A percentile compares a stretch with the other conserved stretches of the same genome.
Evolutionary conservation across 2,329 filamentous ascomycete genomes (phyloP).

Genomic region (Fusarium sp.): DNA sequence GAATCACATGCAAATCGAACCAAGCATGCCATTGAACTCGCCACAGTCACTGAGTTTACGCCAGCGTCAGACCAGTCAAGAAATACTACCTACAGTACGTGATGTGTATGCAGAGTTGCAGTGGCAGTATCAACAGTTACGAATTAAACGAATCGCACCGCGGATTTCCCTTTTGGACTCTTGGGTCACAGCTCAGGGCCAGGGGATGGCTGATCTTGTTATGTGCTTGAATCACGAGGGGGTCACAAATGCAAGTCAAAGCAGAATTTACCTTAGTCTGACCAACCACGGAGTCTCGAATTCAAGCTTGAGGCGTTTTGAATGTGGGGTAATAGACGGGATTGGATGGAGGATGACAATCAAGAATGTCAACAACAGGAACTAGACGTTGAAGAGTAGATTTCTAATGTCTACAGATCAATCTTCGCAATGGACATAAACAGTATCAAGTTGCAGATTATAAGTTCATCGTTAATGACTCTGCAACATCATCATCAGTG

Average conservation of each 20-base stretch:
- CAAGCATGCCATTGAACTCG: conserved; percentile 11
- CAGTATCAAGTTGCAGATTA: neutral
- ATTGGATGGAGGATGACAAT: conserved; percentile 10
- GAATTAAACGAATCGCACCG: neutral
- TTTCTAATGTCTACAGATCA: too few relatives aligned
- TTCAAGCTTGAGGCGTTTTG: conserved; percentile 22
- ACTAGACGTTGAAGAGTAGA: neutral
- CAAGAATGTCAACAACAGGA: neutral
- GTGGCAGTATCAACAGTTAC: neutral
- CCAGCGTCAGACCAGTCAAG: neutral
- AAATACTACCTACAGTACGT: neutral
- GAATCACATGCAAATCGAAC: conserved; percentile 39
- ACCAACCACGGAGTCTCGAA: conserved; percentile 29
- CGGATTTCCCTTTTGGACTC: neutral
- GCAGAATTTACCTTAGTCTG: conserved; percentile 16
- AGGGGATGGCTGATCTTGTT: conserved; percentile 2
- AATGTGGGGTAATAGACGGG: conserved; percentile 22
- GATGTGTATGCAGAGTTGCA: neutral
- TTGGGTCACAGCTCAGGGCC: neutral
- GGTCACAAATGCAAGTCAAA: conserved; percentile 20
- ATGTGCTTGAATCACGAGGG: conserved; percentile 29
- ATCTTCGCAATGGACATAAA: neutral
- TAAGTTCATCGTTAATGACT: neutral
- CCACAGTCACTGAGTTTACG: conserved; percentile 9
- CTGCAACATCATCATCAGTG: neutral